These are phyloP conservation scores for Apiotrichum siamense DNA, from an alignment of 1,284 basidiomycete species.

Conservation along the genomic window DNA sequence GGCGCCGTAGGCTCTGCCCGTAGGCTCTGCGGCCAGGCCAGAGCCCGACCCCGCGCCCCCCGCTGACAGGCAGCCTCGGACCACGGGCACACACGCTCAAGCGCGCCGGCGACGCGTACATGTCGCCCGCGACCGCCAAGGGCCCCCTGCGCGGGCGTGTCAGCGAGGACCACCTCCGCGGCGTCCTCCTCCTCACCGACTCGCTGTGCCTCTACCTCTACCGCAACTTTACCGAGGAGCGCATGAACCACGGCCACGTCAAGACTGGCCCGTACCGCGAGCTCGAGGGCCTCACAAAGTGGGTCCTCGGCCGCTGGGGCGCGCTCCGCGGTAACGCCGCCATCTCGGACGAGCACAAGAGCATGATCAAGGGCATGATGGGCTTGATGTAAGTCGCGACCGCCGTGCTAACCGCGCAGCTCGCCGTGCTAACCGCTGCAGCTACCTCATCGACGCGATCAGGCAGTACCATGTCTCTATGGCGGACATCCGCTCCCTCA, in stretches of 20 bases:
- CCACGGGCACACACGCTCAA: conserved; percentile 32
- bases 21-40: too few relatives aligned
- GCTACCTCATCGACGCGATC: conserved; percentile 44
- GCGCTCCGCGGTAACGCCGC: conserved; percentile 10
- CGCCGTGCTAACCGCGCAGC: neutral
- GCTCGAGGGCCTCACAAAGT: conserved; percentile 29
- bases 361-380: conserved; percentile 36
- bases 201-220: conserved; percentile 51
- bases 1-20: conserved; percentile 2
- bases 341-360: conserved; percentile 18
- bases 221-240: conserved; percentile 51
- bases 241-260: conserved; percentile 26
- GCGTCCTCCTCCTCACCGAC: conserved; percentile 49
- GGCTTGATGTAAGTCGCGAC: conserved; percentile 37
- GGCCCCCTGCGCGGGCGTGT: conserved; percentile 20
- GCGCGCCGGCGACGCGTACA: conserved; percentile 40
- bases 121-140: conserved; percentile 20
- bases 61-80: conserved; percentile 15
- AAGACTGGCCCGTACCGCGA: conserved; percentile 25
- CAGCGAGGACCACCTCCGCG: conserved; percentile 33
- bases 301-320: conserved; percentile 33
- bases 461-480: conserved; percentile 30
- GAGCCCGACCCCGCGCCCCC: too few relatives aligned
- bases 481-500: conserved; percentile 28
- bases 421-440: too few relatives aligned